Evolutionary conservation across 179 eudicot species (phyloP).

Genomic region (Silene vulgaris): DNA sequence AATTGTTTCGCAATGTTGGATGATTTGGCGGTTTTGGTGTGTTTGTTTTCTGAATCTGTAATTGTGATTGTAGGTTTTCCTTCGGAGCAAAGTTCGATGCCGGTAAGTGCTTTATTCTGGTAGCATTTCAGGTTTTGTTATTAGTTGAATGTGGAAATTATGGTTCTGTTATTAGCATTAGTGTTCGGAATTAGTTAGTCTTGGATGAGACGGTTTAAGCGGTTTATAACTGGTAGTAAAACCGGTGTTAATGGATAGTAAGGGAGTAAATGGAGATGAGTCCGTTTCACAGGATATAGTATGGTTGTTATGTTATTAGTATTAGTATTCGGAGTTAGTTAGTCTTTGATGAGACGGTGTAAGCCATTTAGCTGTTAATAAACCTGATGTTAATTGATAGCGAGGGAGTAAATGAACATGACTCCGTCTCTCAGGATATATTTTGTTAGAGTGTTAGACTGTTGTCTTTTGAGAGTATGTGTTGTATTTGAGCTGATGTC

Average conservation of each 20-base stretch:
- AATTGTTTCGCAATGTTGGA: neutral
- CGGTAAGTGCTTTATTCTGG: constrained; percentile 42
- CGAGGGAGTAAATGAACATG: neutral
- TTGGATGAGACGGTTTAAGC: too few species aligned
- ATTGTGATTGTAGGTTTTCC: constrained; percentile 46
- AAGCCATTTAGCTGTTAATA: too few species aligned
- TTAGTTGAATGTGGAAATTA: neutral
- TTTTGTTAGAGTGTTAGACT: neutral
- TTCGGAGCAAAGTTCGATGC: constrained; percentile 36
- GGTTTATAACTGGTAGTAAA: too few species aligned
- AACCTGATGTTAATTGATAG: neutral
- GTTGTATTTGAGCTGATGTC: constrained; percentile 8
- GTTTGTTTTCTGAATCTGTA: neutral
- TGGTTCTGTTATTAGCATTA: neutral
- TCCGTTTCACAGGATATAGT: neutral
- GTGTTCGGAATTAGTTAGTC: neutral
- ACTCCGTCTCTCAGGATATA: neutral
- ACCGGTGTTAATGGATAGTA: neutral
- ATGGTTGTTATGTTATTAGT: neutral
- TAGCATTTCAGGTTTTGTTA: neutral
- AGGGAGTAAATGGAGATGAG: neutral
- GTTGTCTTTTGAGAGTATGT: constrained; percentile 1
- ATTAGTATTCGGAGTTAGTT: neutral
- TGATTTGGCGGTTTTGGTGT: constrained; percentile 10
- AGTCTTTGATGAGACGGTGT: neutral